phyloP scores from a whole-genome alignment of 495 filamentous ascomycete genomes.

The Ascodesmis nigricans region DNA sequence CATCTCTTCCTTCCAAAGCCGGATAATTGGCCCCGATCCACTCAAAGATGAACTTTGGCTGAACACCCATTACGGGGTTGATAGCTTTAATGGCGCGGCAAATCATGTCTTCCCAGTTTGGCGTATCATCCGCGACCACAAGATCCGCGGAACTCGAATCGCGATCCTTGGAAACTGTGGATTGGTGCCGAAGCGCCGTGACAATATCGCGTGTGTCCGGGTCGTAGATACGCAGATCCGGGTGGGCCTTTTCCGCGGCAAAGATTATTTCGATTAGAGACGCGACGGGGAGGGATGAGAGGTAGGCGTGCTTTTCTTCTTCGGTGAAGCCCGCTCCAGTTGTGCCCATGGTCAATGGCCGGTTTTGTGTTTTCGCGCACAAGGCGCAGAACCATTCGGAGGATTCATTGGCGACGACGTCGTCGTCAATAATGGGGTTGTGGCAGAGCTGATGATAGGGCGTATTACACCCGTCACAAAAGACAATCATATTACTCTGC shows the following conservation, averaged over 20 bases:
- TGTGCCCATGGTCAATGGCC: constrained; percentile 23
- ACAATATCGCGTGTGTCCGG: constrained; percentile 18
- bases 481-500: constrained; percentile 65
- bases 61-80: constrained; percentile 13
- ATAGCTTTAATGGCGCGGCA: constrained; percentile 16
- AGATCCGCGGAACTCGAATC: constrained; percentile 5
- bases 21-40: constrained; percentile 22
- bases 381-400: constrained; percentile 57
- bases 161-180: constrained; percentile 5
- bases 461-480: constrained; percentile 77
- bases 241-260: constrained; percentile 15
- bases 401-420: constrained; percentile 39
- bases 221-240: constrained; percentile 18
- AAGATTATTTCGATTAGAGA: constrained; percentile 17
- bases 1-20: constrained; percentile 15
- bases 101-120: constrained; percentile 22
- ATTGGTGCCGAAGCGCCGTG: constrained; percentile 13
- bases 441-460: constrained; percentile 87
- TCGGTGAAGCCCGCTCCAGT: constrained; percentile 13
- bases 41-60: constrained; percentile 21
- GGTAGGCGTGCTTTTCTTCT: constrained; percentile 19
- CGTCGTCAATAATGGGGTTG: constrained; percentile 52
- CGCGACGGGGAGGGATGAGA: constrained; percentile 14
- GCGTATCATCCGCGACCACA: constrained; percentile 7
- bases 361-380: constrained; percentile 34